Conservation (phyloP, 78 protist species). For the Bodo saltans region DNA sequence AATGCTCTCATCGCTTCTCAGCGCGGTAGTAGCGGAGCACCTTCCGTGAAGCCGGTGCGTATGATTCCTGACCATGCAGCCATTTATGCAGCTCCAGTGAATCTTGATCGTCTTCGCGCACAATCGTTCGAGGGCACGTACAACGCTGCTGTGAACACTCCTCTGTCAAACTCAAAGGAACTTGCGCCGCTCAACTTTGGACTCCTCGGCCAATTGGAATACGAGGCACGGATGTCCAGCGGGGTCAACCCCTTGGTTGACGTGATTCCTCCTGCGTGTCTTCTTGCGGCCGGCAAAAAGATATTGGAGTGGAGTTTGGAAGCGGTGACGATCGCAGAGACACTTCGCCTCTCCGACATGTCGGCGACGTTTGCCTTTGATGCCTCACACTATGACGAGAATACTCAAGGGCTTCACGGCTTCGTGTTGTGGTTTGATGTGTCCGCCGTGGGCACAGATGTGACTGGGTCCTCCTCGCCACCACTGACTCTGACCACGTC, state of each 20-base stretch:
- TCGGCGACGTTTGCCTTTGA: not conserved
- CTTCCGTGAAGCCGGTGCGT: not conserved
- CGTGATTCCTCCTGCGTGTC: not conserved
- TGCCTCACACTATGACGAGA: not conserved
- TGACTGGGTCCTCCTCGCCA: not conserved
- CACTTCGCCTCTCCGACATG: not conserved
- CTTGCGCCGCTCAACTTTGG: not conserved
- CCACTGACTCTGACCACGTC: not conserved
- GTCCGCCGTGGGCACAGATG: not conserved
- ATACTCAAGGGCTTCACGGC: not conserved
- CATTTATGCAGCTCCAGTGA: not conserved
- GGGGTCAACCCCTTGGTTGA: constrained; percentile 24
- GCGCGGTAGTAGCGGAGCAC: too few species aligned
- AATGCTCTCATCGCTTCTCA: too few species aligned
- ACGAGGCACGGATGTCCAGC: too few species aligned
- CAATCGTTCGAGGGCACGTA: not conserved
- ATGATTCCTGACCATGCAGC: not conserved
- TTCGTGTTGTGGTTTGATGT: constrained; percentile 20
- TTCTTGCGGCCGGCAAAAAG: not conserved
- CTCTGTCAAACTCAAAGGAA: not conserved
- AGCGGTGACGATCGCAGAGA: constrained; percentile 4
- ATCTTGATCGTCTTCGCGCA: not conserved
- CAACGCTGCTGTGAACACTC: not conserved
- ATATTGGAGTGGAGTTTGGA: not conserved
- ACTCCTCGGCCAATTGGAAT: too few species aligned